Conservation (phyloP, 192 early-diverging fungal species). For the Gamsiella multidivaricata region DNA sequence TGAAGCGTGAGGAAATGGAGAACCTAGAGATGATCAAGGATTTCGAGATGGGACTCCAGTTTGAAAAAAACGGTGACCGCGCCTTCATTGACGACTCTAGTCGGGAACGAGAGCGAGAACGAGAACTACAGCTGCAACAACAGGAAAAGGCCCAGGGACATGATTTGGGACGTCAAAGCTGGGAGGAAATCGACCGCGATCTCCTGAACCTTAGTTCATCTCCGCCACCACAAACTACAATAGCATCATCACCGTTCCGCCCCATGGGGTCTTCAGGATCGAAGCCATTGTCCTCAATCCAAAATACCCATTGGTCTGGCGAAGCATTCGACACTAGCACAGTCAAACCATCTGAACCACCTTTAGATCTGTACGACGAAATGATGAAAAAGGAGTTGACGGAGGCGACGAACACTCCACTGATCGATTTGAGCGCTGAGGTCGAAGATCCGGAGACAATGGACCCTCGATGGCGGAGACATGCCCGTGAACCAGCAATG, state of each 20-base stretch:
- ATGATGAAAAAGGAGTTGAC: constrained; percentile 42
- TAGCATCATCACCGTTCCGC: neutral
- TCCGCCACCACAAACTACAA: neutral
- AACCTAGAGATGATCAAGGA: constrained; percentile 51
- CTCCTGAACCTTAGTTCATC: neutral
- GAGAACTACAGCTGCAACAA: neutral
- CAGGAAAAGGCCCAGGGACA: neutral
- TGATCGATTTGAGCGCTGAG: constrained; percentile 29
- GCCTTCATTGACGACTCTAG: neutral
- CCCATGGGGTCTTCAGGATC: constrained; percentile 12
- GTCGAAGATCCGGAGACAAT: constrained; percentile 8
- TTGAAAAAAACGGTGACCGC: constrained; percentile 23
- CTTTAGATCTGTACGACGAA: constrained; percentile 43
- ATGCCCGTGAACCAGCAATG: constrained; percentile 45
- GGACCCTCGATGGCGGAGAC: constrained; percentile 26
- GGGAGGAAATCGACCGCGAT: constrained; percentile 23
- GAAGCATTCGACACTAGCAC: neutral
- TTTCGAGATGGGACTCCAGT: constrained; percentile 31
- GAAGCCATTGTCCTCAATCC: neutral
- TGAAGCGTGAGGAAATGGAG: constrained; percentile 42
- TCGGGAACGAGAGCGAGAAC: constrained; percentile 3
- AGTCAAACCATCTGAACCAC: neutral
- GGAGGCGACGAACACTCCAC: constrained; percentile 41
- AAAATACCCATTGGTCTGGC: too few species aligned
- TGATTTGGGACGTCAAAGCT: constrained; percentile 1